Conservation (phyloP, 176 grass and related monocot genomes). For the Triticum monococcum region DNA sequence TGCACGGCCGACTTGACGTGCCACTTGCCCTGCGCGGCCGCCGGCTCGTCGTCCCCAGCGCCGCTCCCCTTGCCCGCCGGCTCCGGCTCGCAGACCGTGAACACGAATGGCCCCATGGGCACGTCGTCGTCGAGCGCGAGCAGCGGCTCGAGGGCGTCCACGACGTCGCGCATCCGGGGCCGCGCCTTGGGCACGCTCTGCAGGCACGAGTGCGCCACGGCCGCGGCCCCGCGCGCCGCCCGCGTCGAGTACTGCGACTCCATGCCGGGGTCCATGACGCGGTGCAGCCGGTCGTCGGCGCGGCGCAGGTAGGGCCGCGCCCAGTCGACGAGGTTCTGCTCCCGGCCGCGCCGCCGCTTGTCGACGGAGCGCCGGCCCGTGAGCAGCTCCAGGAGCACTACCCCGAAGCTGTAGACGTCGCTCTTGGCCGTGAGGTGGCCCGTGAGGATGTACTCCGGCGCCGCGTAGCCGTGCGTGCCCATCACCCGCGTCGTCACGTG, state of each 20-base stretch:
- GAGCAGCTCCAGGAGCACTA: constrained; percentile 75
- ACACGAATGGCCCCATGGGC: constrained; percentile 73
- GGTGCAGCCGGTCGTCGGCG: constrained; percentile 54
- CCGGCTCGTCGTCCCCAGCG: constrained; percentile 5
- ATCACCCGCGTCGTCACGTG: constrained; percentile 86
- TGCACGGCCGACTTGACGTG: constrained; percentile 64
- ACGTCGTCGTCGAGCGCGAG: constrained; percentile 64
- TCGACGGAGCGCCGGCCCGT: constrained; percentile 73
- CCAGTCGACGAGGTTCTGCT: constrained; percentile 93
- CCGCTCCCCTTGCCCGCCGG: neutral
- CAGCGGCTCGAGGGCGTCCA: constrained; percentile 72
- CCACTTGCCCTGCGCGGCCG: constrained; percentile 38
- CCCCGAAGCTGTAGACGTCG: constrained; percentile 71
- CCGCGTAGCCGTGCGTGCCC: constrained; percentile 94
- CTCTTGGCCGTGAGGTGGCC: constrained; percentile 91
- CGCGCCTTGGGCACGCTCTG: constrained; percentile 63
- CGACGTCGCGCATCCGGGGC: constrained; percentile 69
- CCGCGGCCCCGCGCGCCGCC: constrained; percentile 59
- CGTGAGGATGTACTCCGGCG: constrained; percentile 94
- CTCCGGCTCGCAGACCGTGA: constrained; percentile 30
- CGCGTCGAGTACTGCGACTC: constrained; percentile 59
- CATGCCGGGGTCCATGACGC: constrained; percentile 69
- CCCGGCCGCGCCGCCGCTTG: constrained; percentile 40
- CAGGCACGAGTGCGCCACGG: constrained; percentile 71
- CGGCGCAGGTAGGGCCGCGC: constrained; percentile 73